Evolutionary conservation across 2,329 filamentous ascomycete genomes (phyloP), one percentile per base, ranked within the genome.

Genomic region (Alternaria brassicae): DNA sequence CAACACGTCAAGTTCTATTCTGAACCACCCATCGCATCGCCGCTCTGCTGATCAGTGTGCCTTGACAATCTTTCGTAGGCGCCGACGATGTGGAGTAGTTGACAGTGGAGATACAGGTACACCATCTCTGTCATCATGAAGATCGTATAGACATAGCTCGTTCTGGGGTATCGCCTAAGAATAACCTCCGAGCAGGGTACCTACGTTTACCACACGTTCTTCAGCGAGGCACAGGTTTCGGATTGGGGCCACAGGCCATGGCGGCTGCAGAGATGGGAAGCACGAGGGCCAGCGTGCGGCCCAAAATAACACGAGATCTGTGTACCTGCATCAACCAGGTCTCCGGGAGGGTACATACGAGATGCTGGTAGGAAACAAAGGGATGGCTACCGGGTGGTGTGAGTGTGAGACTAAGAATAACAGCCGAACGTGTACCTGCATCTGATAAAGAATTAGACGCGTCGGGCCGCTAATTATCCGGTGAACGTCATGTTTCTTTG

Each of bases 361-460:
- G 42, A n/a, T 44, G 27, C 21, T 36, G 34, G 44, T 42, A 36
- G 37, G 27, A 15, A 9, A 52, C 19, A 23, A 27, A 42, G 37
- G 36, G 37, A 39, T 21, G 30, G 34, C 28, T 13, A 17, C 15
- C 30, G 51, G 23, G 41, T 30, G 27, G 30, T 36, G 49, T 40
- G 19, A 30, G 30, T 54, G 27, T 25, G 36, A 6, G 30, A 53
- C 63, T 64, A 66, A 66, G 63, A 66, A 62, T 66, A 65, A 56
- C 32, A 51, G 28, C 30, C 41, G 36, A 61, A n/a, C 28, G 32
- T 61, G 56, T 66, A 61, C 61, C 58, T 66, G 63, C 58, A 39
- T 69, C 44, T 62, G 58, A 58, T 65, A 58, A 58, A 69, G 62
- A 57, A 40, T 30, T 56, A 45, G 49, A 58, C 40, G 56, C 61